Evolutionary conservation across 768 basidiomycete genomes (phyloP), one percentile per base, ranked within the genome.

Genomic region (Fomitopsis serialis): DNA sequence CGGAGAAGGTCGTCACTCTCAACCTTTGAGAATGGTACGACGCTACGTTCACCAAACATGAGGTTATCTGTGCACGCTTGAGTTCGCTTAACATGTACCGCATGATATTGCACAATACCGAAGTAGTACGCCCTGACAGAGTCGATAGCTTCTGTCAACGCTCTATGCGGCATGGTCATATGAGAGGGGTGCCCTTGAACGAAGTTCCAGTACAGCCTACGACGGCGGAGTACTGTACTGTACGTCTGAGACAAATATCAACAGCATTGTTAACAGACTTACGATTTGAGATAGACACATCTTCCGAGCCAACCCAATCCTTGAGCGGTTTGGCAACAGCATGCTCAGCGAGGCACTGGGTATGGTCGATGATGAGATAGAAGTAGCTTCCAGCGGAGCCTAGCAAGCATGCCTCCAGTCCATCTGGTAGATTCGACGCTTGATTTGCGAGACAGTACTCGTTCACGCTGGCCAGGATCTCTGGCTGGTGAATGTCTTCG

Each of bases 151-250:
- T 81, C 78, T 21, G 65, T 54, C 32, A 75, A 57, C 0, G 77
- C 79, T 22, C 69, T 67, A n/a, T 60, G 48, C 17, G 77, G 76
- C 27, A 73, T 70, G 17, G 68, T 58, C 0, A 72, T 63, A 59
- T 81, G 79, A 5, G 69, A 65, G 4, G 79, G 78, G 60, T 81
- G 78, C 23, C 72, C 71, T 66, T 71, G 73, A 11, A 82, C 56
- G 50, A 72, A 78, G 52, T 75, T 79, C 79, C 78, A 81, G 59
- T 81, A 81, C 17, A 77, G 64, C 4, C 76, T 70, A 47, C 77
- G 72, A 10, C 67, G 67, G 49, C 77, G 74, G 46, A 75, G 73
- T 42, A 76, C 77, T 78, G 48, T 10, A 34, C 35, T 17, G 2
- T 6, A 4, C 46, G 27, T 13, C 10, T 40, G 37, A 40, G 37